Conservation (phyloP, 139 green algal species). For the Tetradesmus lagerheimii region DNA sequence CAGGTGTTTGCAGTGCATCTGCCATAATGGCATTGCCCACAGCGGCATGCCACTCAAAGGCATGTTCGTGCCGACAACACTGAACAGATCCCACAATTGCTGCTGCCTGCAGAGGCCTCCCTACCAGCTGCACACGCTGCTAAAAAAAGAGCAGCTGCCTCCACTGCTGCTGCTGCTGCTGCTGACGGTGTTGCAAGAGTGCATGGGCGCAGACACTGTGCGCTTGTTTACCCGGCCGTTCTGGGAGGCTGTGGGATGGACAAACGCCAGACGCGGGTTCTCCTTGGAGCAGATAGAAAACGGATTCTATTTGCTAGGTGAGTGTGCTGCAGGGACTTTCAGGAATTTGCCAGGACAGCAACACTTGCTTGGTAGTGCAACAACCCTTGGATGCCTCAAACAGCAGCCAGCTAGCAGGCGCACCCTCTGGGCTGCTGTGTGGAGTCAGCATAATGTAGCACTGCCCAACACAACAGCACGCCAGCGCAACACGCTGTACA, state of each 20-base stretch:
- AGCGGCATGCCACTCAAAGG: no score
- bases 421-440: no score
- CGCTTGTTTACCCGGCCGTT: background rate
- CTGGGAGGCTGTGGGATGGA: background rate
- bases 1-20: no score
- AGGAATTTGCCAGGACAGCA: background rate
- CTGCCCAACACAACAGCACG: no score
- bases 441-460: no score
- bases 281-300: background rate
- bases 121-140: background rate
- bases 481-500: no score
- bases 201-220: background rate
- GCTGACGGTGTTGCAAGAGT: background rate
- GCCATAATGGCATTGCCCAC: no score
- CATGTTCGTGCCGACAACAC: no score
- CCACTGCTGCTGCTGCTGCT: conserved; percentile 17
- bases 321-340: background rate
- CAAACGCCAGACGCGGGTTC: background rate
- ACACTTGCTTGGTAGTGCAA: no score
- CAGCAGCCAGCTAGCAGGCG: no score
- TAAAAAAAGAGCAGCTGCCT: background rate
- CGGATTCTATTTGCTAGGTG: background rate
- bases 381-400: no score
- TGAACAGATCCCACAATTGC: no score
- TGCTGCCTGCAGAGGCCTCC: background rate